phyloP scores from a whole-genome alignment of 2,329 filamentous ascomycete genomes.

The Colletotrichum nymphaeae region DNA sequence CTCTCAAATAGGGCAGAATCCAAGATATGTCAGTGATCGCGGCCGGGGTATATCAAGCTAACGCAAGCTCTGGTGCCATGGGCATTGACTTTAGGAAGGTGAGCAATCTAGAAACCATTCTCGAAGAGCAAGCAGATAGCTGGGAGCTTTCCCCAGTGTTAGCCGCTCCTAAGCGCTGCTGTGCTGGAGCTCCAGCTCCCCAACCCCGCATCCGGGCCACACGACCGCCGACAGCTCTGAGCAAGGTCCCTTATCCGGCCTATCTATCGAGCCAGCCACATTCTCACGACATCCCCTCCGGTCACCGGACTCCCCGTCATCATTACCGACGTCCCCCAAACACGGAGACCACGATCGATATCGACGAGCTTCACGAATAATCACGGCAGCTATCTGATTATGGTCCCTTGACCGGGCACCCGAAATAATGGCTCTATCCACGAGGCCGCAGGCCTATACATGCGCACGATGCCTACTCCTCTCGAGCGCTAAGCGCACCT shows the following conservation, averaged over 20 bases:
- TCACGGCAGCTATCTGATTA: background rate
- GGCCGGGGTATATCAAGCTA: background rate
- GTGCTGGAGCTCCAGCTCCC: constrained; percentile 27
- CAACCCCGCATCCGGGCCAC: constrained; percentile 32
- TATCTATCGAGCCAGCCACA: constrained; percentile 13
- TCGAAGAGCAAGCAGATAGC: background rate
- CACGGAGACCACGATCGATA: background rate
- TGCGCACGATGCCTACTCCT: constrained; percentile 32
- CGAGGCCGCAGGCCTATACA: constrained; percentile 31
- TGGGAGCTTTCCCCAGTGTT: constrained; percentile 26
- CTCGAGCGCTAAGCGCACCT: constrained; percentile 23
- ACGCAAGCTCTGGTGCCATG: background rate
- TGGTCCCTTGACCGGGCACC: constrained; percentile 21
- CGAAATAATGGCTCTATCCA: constrained; percentile 30
- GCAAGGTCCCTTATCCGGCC: constrained; percentile 25
- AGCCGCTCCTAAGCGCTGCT: constrained; percentile 32
- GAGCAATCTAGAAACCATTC: background rate
- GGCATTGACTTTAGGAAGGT: constrained; percentile 10
- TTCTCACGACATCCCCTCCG: constrained; percentile 27
- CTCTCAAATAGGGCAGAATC: background rate
- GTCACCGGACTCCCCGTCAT: constrained; percentile 16
- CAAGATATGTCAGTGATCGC: background rate
- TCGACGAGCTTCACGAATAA: background rate
- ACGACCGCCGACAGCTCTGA: constrained; percentile 8
- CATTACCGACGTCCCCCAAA: background rate